These are phyloP conservation scores for Chaetomiaceae sp. DNA, from an alignment of 2,329 filamentous ascomycete genomes.

Conservation along the genomic window DNA sequence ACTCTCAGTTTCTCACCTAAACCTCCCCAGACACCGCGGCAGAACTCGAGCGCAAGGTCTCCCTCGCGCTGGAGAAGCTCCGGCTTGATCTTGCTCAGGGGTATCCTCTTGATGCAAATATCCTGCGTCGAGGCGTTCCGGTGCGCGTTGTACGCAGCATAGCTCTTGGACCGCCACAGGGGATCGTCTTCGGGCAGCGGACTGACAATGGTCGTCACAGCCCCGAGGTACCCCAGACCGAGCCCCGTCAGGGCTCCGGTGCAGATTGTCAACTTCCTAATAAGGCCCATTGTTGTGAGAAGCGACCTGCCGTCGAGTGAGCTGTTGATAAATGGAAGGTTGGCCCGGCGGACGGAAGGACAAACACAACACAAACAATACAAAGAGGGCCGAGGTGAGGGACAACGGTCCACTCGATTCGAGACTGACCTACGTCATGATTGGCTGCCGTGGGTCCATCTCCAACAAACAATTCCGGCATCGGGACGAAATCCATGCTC, in stretches of 20 bases:
- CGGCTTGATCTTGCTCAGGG: slow-evolving; percentile 59
- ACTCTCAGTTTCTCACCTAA: slow-evolving; percentile 44
- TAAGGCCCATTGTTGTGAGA: slow-evolving; percentile 47
- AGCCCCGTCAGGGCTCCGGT: slow-evolving; percentile 45
- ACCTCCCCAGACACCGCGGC: slow-evolving; percentile 63
- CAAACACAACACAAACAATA: not conserved
- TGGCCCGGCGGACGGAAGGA: too few species aligned
- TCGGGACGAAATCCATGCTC: too few species aligned
- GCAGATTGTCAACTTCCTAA: slow-evolving; percentile 41
- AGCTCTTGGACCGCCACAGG: slow-evolving; percentile 55
- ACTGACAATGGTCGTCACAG: slow-evolving; percentile 53
- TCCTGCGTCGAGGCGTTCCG: slow-evolving; percentile 62
- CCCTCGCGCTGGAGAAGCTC: slow-evolving; percentile 58
- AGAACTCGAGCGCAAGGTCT: slow-evolving; percentile 59
- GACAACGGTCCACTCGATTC: not conserved
- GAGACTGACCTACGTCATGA: not conserved
- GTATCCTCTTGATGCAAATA: slow-evolving; percentile 58
- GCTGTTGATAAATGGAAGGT: too few species aligned
- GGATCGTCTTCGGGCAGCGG: slow-evolving; percentile 56
- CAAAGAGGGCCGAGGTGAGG: not conserved
- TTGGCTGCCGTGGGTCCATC: not conserved
- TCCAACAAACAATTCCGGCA: too few species aligned
- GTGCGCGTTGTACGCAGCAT: slow-evolving; percentile 56
- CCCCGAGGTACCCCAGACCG: slow-evolving; percentile 45
- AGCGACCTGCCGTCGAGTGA: too few species aligned